Evolutionary conservation across 495 filamentous ascomycete genomes (phyloP).

Genomic region (Glarea lozoyensis): DNA sequence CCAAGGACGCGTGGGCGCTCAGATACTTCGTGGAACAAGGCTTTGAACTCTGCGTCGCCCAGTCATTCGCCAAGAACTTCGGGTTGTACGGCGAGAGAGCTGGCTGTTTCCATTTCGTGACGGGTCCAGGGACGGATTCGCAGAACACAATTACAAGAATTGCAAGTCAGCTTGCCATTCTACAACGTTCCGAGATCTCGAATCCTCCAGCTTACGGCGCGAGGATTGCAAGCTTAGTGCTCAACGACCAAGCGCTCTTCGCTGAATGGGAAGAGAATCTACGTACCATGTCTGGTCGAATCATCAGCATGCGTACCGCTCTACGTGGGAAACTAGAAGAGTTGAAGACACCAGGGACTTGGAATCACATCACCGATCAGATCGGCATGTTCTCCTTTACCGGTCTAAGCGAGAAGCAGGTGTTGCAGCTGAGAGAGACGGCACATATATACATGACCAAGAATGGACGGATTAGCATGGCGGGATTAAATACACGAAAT

Average conservation of each 20-base stretch:
- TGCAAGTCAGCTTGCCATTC: constrained; percentile 80
- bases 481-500: constrained; percentile 84
- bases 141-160: constrained; percentile 54
- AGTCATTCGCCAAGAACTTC: constrained; percentile 99
- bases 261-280: constrained; percentile 93
- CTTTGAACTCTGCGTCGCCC: constrained; percentile 91
- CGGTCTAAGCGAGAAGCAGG: constrained; percentile 77
- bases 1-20: constrained; percentile 79
- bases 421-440: constrained; percentile 67
- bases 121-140: constrained; percentile 59
- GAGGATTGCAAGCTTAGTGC: constrained; percentile 67
- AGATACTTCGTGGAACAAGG: constrained; percentile 89
- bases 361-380: constrained; percentile 96
- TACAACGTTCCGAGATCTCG: constrained; percentile 94
- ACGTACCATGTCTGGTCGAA: constrained; percentile 86
- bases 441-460: constrained; percentile 98
- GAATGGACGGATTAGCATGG: constrained; percentile 97
- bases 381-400: constrained; percentile 99
- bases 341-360: constrained; percentile 75
- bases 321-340: constrained; percentile 71
- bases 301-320: constrained; percentile 77
- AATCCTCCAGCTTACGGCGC: constrained; percentile 95
- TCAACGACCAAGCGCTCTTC: constrained; percentile 79
- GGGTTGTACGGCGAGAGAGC: constrained; percentile 95
- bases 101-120: constrained; percentile 93